Evolutionary conservation across 1,284 basidiomycete genomes (phyloP).

Genomic region (Tylopilus sp.): DNA sequence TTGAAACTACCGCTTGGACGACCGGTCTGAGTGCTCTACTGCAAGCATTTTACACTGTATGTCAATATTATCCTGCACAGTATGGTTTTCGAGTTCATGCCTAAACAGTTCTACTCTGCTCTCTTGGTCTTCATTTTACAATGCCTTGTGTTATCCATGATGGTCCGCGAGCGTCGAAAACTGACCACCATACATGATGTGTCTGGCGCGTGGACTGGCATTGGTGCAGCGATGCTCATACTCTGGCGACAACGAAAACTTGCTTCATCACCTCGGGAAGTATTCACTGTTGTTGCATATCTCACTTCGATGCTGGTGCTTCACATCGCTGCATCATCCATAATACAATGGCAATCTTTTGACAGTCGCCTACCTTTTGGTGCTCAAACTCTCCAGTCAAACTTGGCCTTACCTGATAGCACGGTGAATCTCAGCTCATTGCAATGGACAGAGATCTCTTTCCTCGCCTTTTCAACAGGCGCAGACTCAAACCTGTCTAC

Average conservation of each 20-base stretch:
- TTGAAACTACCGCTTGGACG: conserved; percentile 3
- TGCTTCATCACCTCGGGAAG: conserved; percentile 7
- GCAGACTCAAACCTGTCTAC: neutral
- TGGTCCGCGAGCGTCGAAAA: conserved; percentile 1
- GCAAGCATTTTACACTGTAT: conserved; percentile 14
- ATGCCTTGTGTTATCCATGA: conserved; percentile 8
- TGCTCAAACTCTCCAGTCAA: conserved; percentile 2
- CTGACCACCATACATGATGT: conserved; percentile 22
- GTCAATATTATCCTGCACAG: neutral
- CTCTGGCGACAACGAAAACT: conserved; percentile 10
- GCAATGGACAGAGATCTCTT: neutral
- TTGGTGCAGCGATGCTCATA: conserved; percentile 7
- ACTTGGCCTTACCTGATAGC: conserved; percentile 3
- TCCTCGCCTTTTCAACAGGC: neutral
- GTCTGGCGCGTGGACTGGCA: conserved; percentile 15
- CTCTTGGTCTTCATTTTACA: conserved; percentile 15
- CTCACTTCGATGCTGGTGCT: conserved; percentile 15
- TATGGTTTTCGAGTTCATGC: no score
- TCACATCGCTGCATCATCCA: conserved; percentile 19
- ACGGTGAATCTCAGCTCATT: neutral
- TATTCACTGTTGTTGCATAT: conserved; percentile 16
- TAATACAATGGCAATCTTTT: conserved; percentile 23
- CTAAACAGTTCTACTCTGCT: conserved; percentile 21
- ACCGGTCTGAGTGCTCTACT: conserved; percentile 7
- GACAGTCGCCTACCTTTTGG: neutral